These are phyloP conservation scores for Bidens hawaiensis DNA, from an alignment of 140 eudicot genomes.

Conservation along the genomic window DNA sequence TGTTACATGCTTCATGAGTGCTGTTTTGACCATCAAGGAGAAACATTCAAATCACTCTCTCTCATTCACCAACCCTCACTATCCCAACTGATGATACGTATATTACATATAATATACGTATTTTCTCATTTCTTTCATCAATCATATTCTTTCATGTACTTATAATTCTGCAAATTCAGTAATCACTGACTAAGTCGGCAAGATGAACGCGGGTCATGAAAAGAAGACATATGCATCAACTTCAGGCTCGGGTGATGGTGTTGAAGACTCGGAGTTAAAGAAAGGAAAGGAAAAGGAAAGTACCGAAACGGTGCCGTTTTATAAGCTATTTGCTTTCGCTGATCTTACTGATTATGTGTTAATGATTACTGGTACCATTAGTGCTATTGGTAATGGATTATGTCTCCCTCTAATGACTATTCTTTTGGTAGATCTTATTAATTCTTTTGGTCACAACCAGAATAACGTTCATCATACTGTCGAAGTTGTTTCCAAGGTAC, in stretches of 20 bases:
- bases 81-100: no score
- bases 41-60: no score
- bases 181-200: no score
- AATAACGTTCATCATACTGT: slow-evolving; percentile 35
- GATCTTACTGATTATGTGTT: slow-evolving; percentile 52
- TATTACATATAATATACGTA: no score
- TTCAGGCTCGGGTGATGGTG: slow-evolving; percentile 5
- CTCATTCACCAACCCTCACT: no score
- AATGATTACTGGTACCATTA: slow-evolving; percentile 64
- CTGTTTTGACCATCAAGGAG: no score
- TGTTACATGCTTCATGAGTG: no score
- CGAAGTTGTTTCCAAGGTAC: slow-evolving; percentile 59
- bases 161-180: no score
- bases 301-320: slow-evolving; percentile 46
- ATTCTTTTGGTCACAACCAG: slow-evolving; percentile 66
- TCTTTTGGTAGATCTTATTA: slow-evolving; percentile 54
- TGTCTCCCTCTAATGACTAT: slow-evolving; percentile 66
- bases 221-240: slow-evolving; percentile 12
- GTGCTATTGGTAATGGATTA: slow-evolving; percentile 63
- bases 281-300: slow-evolving; percentile 18
- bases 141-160: no score
- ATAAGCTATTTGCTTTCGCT: slow-evolving; percentile 69
- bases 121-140: no score
- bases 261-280: background rate
- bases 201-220: slow-evolving; percentile 4